phyloP scores from a whole-genome alignment of 331 rosid genomes.

The Spiraea crenata region DNA sequence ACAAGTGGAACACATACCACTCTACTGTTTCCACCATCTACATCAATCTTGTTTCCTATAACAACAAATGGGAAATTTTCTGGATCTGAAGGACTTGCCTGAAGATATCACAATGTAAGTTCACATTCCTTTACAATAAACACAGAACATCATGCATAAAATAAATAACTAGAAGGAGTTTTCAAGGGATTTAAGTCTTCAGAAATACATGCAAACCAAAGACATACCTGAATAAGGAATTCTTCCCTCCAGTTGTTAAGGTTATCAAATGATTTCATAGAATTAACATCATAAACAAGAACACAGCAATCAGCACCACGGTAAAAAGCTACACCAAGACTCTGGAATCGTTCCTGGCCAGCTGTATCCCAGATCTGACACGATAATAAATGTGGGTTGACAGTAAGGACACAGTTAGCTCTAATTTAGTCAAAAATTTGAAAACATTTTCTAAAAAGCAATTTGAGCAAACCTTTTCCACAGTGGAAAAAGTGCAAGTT shows the following conservation, averaged over 20 bases:
- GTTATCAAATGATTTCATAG: slow-evolving; percentile 92
- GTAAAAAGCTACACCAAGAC: slow-evolving; percentile 98
- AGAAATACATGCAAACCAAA: background rate
- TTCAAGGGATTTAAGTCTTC: background rate
- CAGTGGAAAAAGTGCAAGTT: background rate
- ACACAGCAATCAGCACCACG: slow-evolving; percentile 99
- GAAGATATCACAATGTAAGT: slow-evolving; percentile 30
- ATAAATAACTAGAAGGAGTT: background rate
- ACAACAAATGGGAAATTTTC: slow-evolving; percentile 98
- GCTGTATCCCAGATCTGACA: slow-evolving; percentile 99
- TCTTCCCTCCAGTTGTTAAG: slow-evolving; percentile 99
- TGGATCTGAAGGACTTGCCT: slow-evolving; percentile 99
- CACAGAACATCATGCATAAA: background rate
- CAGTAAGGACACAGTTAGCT: background rate
- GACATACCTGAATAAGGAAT: slow-evolving; percentile 83
- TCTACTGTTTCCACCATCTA: slow-evolving; percentile 93
- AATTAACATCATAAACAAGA: slow-evolving; percentile 95
- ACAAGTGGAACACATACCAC: slow-evolving; percentile 59
- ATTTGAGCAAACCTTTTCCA: background rate
- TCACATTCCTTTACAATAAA: background rate
- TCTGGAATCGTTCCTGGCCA: slow-evolving; percentile 98
- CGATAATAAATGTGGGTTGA: slow-evolving; percentile 17
- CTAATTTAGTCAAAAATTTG: slow-evolving; percentile 1
- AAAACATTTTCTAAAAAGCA: slow-evolving; percentile 1
- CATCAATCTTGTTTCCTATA: slow-evolving; percentile 91